Conservation (phyloP, 179 eudicot species). For the Beta corolliflora region DNA sequence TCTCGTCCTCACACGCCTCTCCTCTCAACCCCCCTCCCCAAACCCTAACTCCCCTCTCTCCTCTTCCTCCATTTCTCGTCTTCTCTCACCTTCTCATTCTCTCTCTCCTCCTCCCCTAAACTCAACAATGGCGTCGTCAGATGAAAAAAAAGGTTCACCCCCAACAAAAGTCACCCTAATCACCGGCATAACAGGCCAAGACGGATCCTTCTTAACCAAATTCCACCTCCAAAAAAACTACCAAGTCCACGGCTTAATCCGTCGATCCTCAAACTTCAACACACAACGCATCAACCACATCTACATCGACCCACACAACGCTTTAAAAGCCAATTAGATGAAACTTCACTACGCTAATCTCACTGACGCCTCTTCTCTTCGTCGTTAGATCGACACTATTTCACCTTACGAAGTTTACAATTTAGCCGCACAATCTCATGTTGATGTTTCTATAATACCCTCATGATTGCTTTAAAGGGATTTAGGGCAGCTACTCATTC, state of each 20-base stretch:
- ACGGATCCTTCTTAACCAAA: constrained; percentile 96
- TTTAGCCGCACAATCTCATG: constrained; percentile 94
- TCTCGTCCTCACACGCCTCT: too few species aligned
- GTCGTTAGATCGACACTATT: constrained; percentile 78
- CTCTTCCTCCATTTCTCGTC: too few species aligned
- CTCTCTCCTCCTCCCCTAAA: too few species aligned
- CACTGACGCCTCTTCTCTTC: constrained; percentile 84
- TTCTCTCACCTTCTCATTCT: too few species aligned
- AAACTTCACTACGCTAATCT: constrained; percentile 98
- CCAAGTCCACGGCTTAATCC: constrained; percentile 85
- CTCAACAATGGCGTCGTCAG: constrained; percentile 10
- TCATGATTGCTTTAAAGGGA: too few species aligned
- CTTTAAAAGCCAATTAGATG: constrained; percentile 72
- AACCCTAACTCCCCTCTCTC: too few species aligned
- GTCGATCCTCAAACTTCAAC: constrained; percentile 93
- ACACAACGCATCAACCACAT: constrained; percentile 95
- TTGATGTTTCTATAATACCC: constrained; percentile 96
- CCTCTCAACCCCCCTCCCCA: too few species aligned
- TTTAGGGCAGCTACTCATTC: too few species aligned
- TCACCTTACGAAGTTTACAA: constrained; percentile 90
- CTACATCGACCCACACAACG: constrained; percentile 94
- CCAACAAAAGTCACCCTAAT: constrained; percentile 62
- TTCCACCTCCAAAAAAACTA: constrained; percentile 69
- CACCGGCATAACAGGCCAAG: constrained; percentile 95
- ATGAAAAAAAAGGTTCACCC: constrained; percentile 16